Percentiles rank a stretch among this genome's conserved stretches.
Evolutionary conservation across 1,284 basidiomycete species (phyloP).

Genomic region (Rhodofomes roseus): DNA sequence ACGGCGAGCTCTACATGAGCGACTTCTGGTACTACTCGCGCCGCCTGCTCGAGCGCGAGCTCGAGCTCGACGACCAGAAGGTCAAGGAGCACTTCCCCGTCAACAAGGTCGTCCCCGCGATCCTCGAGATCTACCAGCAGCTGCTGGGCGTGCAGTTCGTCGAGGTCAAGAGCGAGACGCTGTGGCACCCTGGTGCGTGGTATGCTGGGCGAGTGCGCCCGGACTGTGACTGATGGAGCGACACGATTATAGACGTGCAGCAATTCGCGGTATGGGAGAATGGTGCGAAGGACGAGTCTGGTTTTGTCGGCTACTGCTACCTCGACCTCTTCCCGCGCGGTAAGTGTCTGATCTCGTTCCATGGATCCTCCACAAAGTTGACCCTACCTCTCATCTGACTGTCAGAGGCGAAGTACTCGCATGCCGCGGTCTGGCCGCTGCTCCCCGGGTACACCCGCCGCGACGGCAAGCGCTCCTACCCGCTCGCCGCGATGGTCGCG

Average conservation of each 20-base stretch:
- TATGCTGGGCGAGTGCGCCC: background rate
- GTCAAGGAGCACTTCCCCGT: constrained; percentile 89
- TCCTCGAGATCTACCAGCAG: constrained; percentile 78
- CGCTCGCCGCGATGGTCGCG: constrained; percentile 79
- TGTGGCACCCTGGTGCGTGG: constrained; percentile 70
- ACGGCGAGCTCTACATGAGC: constrained; percentile 57
- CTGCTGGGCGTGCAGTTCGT: constrained; percentile 73
- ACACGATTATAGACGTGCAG: constrained; percentile 57
- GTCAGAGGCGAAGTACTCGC: constrained; percentile 72
- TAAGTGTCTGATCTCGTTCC: constrained; percentile 24
- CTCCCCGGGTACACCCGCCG: constrained; percentile 54
- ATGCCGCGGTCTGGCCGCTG: constrained; percentile 83
- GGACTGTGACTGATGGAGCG: background rate
- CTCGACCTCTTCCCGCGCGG: constrained; percentile 85
- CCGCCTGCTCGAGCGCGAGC: constrained; percentile 60
- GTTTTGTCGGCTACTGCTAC: constrained; percentile 79
- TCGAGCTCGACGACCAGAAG: constrained; percentile 68
- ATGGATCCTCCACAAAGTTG: background rate
- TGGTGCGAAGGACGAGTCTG: constrained; percentile 61
- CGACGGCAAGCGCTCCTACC: constrained; percentile 64
- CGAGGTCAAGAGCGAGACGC: constrained; percentile 49
- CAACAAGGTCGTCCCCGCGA: constrained; percentile 71
- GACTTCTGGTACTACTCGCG: constrained; percentile 65
- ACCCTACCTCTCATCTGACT: background rate
- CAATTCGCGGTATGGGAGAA: constrained; percentile 81